A percentile compares a stretch with the other conserved stretches of the same genome.
Conservation (phyloP, 805 yeast genomes). For the Metschnikowia reukaufii region DNA sequence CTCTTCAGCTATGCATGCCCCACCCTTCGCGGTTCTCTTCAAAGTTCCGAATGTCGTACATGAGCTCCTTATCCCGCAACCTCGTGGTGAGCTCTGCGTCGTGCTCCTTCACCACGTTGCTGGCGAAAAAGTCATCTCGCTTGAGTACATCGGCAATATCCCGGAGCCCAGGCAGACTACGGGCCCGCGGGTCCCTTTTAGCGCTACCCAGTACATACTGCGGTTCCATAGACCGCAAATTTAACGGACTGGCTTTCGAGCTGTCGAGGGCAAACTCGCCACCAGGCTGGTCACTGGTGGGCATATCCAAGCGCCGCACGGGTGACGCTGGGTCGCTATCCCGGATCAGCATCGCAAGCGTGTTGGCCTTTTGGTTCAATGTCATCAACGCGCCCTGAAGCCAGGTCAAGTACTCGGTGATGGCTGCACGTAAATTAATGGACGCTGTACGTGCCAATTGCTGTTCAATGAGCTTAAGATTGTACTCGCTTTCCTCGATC, state of each 20-base stretch:
- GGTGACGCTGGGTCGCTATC: constrained; percentile 12
- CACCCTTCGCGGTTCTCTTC: constrained; percentile 18
- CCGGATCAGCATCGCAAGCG: constrained; percentile 7
- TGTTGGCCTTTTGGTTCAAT: constrained; percentile 4
- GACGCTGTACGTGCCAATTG: constrained; percentile 51
- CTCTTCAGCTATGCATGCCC: constrained; percentile 13
- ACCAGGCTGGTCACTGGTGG: constrained; percentile 1
- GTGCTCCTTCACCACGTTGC: constrained; percentile 8
- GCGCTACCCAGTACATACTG: constrained; percentile 5
- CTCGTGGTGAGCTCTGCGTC: constrained; percentile 4
- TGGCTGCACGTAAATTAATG: constrained; percentile 43
- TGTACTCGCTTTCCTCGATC: constrained; percentile 50
- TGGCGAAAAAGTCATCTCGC: constrained; percentile 10
- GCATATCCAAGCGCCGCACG: constrained; percentile 6
- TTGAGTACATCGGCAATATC: constrained; percentile 8
- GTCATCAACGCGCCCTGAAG: constrained; percentile 23
- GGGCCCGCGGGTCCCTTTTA: constrained; percentile 2
- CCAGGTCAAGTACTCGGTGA: constrained; percentile 42
- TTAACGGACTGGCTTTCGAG: constrained; percentile 11
- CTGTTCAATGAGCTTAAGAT: constrained; percentile 52
- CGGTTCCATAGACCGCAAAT: constrained; percentile 7
- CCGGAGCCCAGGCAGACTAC: constrained; percentile 2
- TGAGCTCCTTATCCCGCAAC: constrained; percentile 7
- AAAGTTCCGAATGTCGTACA: constrained; percentile 14
- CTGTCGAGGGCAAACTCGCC: constrained; percentile 8